Base-by-base conservation (phyloP, 1,284 basidiomycete species). In the Ceratobasidium sp. region DNA sequence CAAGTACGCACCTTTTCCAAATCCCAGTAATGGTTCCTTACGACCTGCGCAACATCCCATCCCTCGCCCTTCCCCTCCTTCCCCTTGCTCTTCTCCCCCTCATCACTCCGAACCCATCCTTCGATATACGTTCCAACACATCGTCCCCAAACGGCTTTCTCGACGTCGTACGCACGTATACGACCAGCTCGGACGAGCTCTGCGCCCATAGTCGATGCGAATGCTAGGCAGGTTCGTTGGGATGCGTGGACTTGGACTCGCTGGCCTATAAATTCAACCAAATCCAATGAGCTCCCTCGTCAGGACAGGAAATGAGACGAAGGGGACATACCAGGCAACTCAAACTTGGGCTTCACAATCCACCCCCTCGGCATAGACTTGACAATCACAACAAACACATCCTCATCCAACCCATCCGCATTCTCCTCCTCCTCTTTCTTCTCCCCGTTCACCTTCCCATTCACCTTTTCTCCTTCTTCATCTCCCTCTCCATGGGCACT, bases 21-120 rank as follows among this genome's bases (percentile, higher is more conserved):
- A 64, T 90, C 89, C 74, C 89, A 82, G 82, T 95, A 95, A 77
- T 93, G 89, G 55, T 86, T 83, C 73, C 91, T 87, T 70, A 92
- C 87, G 38, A 85, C 84, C 77, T 91, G 88, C 13, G 90, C 85
- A 77, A 91, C 91, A 50, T 78, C 77, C 81, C 83, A 46, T 81
- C 78, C 72, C 79, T 77, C 73, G 79, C 75, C 74, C 83, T 78
- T 69, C 78, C 73, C 44, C 7, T 63, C 61, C 35, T 50, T 63
- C 35, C 35, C 35, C 81, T 79, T 76, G 73, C 62, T 74, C 32
- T 80, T 81, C 6, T 79, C 73, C 8, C 82, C 82, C 61, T 84
- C 86, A 52, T 79, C 80, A 46, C 76, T 74, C 21, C 80, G 75
- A 46, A 91, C 79, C 91, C 93, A 95, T 9, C 89, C 85, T 71